Base-by-base conservation (phyloP, 208 protist genomes). In the Trypanosoma cruzi region DNA sequence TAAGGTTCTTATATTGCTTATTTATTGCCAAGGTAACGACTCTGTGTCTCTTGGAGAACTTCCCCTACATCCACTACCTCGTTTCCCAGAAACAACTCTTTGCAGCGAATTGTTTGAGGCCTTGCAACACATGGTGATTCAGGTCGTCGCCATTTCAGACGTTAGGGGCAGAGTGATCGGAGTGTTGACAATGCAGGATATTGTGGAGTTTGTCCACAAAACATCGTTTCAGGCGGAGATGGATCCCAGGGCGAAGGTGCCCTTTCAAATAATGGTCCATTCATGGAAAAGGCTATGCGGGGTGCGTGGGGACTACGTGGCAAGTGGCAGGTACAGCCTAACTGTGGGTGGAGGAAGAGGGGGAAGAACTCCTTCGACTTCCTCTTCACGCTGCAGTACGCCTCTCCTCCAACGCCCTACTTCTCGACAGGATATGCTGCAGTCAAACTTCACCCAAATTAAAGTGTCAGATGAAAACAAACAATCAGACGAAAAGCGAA, bases 181-280 rank as follows among this genome's bases (percentile, higher is more conserved):
- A 7, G 14, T 89, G 24, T 60, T 92, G 44, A 85, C 82, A 40
- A 78, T 92, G 65, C 65, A 79, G 28, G 82, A 83, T 14, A 73
- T 92, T 50, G 80, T 73, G 18, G 82, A 86, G 65, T 71, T 83
- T 60, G 50, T 92, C 29, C 77, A 87, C 57, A 71, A 87, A 49
- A 85, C 80, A 22, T 80, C 85, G 10, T 88, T 91, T 60, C 74
- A 84, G 42, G 73, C 77, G 3, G 85, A 91, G 69, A 82, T 88
- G 79, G 80, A 91, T 61, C 82, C 81, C 16, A 24, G 37, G 18
- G 77, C 69, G 18, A 54, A 73, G 50, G 74, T 69, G 26, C 80
- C 77, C 24, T 81, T 91, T 73, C 80, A 86, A 73, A 46, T 74
- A 11, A 87, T 86, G 52, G 54, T 84, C 64, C 53, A 73, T 50